These are phyloP conservation scores for Artemisia argyi DNA, from an alignment of 129 eudicot genomes.

Conservation along the genomic window DNA sequence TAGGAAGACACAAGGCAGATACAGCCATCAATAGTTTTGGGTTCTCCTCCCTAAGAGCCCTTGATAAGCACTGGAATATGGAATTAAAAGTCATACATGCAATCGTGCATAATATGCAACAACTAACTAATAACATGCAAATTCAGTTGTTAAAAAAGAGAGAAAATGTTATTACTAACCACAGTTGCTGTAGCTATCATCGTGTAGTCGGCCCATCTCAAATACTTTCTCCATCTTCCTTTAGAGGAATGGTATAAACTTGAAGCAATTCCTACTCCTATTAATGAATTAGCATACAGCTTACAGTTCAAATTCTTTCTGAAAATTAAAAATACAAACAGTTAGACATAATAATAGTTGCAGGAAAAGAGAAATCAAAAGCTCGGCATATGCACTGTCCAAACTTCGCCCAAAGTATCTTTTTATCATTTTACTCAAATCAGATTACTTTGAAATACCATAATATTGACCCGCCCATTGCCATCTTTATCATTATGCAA, in stretches of 20 bases:
- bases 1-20: constrained; percentile 77
- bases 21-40: constrained; percentile 91
- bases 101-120: background rate
- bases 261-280: constrained; percentile 96
- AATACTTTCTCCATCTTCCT: constrained; percentile 74
- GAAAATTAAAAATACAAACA: constrained; percentile 23
- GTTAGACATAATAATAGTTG: background rate
- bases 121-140: too few relatives aligned
- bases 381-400: too few relatives aligned
- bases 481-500: constrained; percentile 8
- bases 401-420: background rate
- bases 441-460: background rate
- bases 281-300: constrained; percentile 89
- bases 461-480: background rate
- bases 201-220: constrained; percentile 98
- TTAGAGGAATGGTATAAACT: constrained; percentile 91
- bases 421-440: background rate
- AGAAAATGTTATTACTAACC: constrained; percentile 46
- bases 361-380: background rate
- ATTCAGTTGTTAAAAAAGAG: background rate
- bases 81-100: background rate
- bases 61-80: constrained; percentile 71
- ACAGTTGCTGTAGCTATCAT: constrained; percentile 95
- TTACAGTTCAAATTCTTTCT: constrained; percentile 86
- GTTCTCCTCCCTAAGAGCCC: constrained; percentile 84